Evolutionary conservation across 805 yeast species (phyloP).

Genomic region (Pichia pseudocactophila): DNA sequence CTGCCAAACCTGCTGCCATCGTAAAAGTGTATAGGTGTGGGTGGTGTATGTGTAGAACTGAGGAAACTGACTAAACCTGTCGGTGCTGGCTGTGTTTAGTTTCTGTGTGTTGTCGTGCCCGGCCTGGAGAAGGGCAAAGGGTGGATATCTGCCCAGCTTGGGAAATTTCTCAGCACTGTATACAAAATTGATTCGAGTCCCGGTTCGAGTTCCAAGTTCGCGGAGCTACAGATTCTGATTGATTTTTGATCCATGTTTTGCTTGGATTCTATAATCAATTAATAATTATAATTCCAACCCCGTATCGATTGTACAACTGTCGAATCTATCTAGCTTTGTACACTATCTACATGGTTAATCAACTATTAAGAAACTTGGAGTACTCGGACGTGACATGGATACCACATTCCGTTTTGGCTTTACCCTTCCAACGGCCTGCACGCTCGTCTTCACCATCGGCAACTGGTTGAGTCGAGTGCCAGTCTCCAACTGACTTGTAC

Average conservation of each 20-base stretch:
- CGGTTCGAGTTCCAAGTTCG: too few species aligned
- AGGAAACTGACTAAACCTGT: background rate
- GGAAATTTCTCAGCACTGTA: too few species aligned
- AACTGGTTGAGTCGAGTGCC: slow-evolving; percentile 89
- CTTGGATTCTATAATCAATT: too few species aligned
- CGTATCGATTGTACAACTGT: too few species aligned
- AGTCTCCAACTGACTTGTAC: slow-evolving; percentile 88
- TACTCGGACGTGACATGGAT: slow-evolving; percentile 78
- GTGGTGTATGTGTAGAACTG: background rate
- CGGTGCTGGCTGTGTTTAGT: background rate
- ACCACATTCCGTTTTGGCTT: slow-evolving; percentile 90
- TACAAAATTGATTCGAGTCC: too few species aligned
- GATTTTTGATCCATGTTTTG: too few species aligned
- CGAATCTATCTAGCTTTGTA: too few species aligned
- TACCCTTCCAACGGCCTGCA: slow-evolving; percentile 95
- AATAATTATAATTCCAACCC: too few species aligned
- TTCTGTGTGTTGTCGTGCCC: background rate
- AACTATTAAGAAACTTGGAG: slow-evolving; percentile 41
- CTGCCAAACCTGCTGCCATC: slow-evolving; percentile 43
- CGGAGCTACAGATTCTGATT: too few species aligned
- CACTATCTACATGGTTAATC: too few species aligned
- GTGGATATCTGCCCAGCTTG: background rate
- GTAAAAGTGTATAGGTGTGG: background rate
- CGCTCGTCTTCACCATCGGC: slow-evolving; percentile 90
- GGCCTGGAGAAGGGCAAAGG: background rate